phyloP scores from a whole-genome alignment of 257 asterid genomes.

The Lithospermum erythrorhizon region DNA sequence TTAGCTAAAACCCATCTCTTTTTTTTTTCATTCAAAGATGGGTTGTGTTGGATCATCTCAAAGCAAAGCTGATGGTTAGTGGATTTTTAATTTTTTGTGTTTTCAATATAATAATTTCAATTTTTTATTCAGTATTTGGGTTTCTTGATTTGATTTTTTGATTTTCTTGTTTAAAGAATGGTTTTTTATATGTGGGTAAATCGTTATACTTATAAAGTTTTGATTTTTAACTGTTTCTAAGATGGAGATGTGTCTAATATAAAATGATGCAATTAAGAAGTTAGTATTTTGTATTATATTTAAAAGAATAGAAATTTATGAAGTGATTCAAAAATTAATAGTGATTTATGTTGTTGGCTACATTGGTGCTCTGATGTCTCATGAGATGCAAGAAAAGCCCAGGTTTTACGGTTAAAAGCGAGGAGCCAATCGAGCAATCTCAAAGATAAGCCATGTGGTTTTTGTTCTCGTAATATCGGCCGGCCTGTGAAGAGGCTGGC shows the following conservation, averaged over 20 bases:
- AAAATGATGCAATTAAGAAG: neutral
- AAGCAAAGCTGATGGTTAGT: slow-evolving; percentile 39
- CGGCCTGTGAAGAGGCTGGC: no score
- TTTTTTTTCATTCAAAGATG: slow-evolving; percentile 23
- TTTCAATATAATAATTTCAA: neutral
- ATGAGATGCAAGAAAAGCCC: no score
- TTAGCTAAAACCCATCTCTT: neutral
- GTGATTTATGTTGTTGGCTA: no score
- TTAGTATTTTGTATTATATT: no score
- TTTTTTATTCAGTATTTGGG: neutral
- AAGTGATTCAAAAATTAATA: no score
- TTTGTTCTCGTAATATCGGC: no score
- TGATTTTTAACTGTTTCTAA: no score
- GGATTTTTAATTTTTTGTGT: neutral
- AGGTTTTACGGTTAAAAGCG: no score
- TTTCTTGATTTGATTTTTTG: neutral
- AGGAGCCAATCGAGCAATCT: no score
- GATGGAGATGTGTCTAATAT: neutral
- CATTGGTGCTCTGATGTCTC: no score
- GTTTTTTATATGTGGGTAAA: neutral
- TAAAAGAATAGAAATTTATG: no score
- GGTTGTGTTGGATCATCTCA: slow-evolving; percentile 78
- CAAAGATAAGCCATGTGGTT: no score
- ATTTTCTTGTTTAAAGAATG: neutral
- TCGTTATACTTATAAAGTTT: neutral